phyloP scores from a whole-genome alignment of 805 yeast species.

The Sugiyamaella valdiviana region DNA sequence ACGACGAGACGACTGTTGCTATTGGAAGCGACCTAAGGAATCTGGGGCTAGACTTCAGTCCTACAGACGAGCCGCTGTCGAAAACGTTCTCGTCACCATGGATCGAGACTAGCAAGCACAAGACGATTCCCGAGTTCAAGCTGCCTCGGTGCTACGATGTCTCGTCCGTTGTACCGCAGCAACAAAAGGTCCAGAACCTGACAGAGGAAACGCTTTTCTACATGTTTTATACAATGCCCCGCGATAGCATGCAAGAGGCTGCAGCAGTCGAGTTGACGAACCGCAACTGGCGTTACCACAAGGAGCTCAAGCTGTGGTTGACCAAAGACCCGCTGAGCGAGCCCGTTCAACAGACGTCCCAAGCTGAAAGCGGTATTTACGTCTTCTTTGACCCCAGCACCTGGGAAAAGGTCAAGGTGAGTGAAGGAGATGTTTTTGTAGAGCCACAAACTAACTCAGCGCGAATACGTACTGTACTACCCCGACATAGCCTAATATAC shows the following conservation, averaged over 20 bases:
- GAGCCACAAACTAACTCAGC: constrained; percentile 21
- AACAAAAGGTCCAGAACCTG: constrained; percentile 43
- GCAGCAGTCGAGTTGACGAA: constrained; percentile 86
- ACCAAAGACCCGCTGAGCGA: constrained; percentile 89
- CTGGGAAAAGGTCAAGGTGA: constrained; percentile 81
- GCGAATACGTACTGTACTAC: constrained; percentile 55
- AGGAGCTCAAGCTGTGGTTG: constrained; percentile 91
- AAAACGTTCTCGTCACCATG: constrained; percentile 84
- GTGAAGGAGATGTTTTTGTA: background rate
- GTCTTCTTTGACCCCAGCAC: constrained; percentile 91
- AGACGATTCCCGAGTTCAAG: constrained; percentile 76
- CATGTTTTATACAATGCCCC: constrained; percentile 88
- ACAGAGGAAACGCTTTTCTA: constrained; percentile 91
- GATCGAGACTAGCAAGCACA: constrained; percentile 85
- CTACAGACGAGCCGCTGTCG: constrained; percentile 43
- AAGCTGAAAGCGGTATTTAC: constrained; percentile 88
- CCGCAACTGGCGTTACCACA: constrained; percentile 96
- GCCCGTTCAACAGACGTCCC: constrained; percentile 73
- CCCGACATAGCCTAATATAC: constrained; percentile 49
- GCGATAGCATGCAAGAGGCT: constrained; percentile 86
- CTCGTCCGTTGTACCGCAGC: constrained; percentile 39
- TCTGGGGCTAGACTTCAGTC: constrained; percentile 55
- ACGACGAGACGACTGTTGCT: constrained; percentile 59
- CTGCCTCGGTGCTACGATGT: constrained; percentile 54
- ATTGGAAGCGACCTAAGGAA: constrained; percentile 69